phyloP scores from a whole-genome alignment of 768 basidiomycete genomes.

The Suillus cothurnatus region DNA sequence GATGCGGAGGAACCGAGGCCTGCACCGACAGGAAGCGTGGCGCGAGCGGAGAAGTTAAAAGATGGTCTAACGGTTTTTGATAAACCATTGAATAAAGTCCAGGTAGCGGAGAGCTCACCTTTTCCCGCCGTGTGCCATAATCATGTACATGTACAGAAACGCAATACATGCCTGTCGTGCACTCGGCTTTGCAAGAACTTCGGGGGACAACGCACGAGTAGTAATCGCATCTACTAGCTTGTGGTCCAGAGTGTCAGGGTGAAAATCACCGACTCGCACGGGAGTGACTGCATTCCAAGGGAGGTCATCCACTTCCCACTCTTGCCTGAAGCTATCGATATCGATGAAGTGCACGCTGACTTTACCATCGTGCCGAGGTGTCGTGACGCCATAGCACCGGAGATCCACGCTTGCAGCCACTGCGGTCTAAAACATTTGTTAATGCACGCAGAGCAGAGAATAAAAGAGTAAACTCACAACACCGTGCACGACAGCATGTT shows the following conservation, averaged over 20 bases:
- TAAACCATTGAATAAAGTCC: conserved; percentile 15
- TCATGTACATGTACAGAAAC: conserved; percentile 95
- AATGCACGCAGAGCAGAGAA: conserved; percentile 11
- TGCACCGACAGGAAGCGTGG: conserved; percentile 91
- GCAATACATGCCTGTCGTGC: conserved; percentile 59
- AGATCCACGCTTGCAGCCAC: conserved; percentile 81
- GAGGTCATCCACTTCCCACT: conserved; percentile 77
- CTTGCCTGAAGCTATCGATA: conserved; percentile 71
- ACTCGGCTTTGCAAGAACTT: conserved; percentile 33
- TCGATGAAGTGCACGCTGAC: conserved; percentile 80
- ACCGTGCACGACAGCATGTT: conserved; percentile 98
- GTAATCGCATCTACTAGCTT: conserved; percentile 74
- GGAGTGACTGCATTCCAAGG: conserved; percentile 79
- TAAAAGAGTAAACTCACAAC: conserved; percentile 61
- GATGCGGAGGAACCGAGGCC: conserved; percentile 98
- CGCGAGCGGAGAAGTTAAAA: conserved; percentile 80
- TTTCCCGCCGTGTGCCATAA: conserved; percentile 52
- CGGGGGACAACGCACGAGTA: conserved; percentile 39
- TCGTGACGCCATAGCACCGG: conserved; percentile 87
- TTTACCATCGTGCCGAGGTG: conserved; percentile 72
- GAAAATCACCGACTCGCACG: conserved; percentile 50
- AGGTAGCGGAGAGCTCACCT: conserved; percentile 48
- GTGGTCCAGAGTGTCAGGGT: conserved; percentile 71
- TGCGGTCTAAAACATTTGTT: neutral
- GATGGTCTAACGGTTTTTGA: conserved; percentile 52